Base-by-base conservation (phyloP, 164 flowering plant species). In the Umbellularia californica region DNA sequence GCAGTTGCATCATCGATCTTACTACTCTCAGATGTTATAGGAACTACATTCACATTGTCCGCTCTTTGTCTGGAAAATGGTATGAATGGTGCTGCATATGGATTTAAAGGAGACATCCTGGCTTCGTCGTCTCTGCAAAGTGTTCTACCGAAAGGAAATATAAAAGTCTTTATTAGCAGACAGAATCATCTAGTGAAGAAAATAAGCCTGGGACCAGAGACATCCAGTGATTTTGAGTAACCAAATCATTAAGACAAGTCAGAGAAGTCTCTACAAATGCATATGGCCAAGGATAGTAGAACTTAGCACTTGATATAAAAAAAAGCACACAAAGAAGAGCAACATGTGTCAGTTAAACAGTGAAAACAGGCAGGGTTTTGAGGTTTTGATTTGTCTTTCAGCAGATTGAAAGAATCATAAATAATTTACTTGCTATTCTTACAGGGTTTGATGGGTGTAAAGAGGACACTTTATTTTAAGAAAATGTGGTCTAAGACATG, bases 21-120 rank as follows among this genome's bases (percentile, higher is more conserved):
- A 13, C 13, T 4, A 33, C 33, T 30, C 11, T 24, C 51, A 58
- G 28, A 25, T 30, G 41, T 58, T 35, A 58, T 75, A 12, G 27
- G 62, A n/a, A 9, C 58, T 6, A 20, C 55, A 14, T 41, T 23
- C 12, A 66, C 50, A 71, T 74, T 76, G 60, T 84, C 33, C 2
- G 51, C 33, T 33, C 64, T 20, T n/a, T 35, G 66, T 3, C 22
- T 19, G 9, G 69, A 64, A n/a, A 22, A 72, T 11, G 89, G 89
- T 71, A 85, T 62, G 60, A 83, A 85, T 33, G 85, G 75, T 70
- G 83, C 82, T 24, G 89, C 89, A 71, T 74, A 70, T 1, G 82
- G 82, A 74, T 80, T 80, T 72, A 80, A 69, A 27, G 73, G 75
- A 50, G 79, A 76, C 35, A n/a, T 64, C 75, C 72, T 23, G 72